Base-by-base conservation (phyloP, 305 asterid genomes). In the Fraxinus velutina region DNA sequence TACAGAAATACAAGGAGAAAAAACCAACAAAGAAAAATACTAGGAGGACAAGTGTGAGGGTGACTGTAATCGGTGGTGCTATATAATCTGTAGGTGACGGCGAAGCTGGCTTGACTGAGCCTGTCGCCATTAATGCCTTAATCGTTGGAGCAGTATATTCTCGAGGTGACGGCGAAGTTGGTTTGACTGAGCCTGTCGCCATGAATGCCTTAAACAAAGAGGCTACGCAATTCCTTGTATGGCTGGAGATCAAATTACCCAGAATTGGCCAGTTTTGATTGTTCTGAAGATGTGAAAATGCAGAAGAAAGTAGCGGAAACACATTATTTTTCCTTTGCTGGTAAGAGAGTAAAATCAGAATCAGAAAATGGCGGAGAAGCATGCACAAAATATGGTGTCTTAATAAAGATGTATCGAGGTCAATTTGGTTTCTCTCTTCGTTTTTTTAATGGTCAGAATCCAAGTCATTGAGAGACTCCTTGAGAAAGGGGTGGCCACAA, bases 1-100 rank as follows among this genome's bases (percentile, higher is more conserved):
- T 84, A 37, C 99, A 92, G 44, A 91, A 93, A 73, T 92, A 92
- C 2, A 95, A 80, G 47, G 92, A 89, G 80, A 91, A 92, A 73
- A 95, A 92, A 1, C 92, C 91, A 4, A 90, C 79, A 64, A 91
- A 92, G 84, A 95, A 92, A 55, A 91, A 84, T 0, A 90, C 36
- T 22, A 95, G 90, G 77, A 95, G 87, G 76, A 90, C 22, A 42
- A 92, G 71, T 1, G 97, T 90, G 78, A 95, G 88, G 84, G 89
- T 77, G 74, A 93, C 83, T 64, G 92, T 87, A 44, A 93, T 42
- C 2, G 95, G 90, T 0, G 98, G 94, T 17, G 93, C 84, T 1
- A 83, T 39, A 82, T 87, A 90, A 0, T 88, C 0, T 3, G 80
- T 42, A 3, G 88, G 80, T n/a, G 78, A 57, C 12, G 87, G 79